Conservation (phyloP, 306 rosid genomes). For the Crotalaria pallida region DNA sequence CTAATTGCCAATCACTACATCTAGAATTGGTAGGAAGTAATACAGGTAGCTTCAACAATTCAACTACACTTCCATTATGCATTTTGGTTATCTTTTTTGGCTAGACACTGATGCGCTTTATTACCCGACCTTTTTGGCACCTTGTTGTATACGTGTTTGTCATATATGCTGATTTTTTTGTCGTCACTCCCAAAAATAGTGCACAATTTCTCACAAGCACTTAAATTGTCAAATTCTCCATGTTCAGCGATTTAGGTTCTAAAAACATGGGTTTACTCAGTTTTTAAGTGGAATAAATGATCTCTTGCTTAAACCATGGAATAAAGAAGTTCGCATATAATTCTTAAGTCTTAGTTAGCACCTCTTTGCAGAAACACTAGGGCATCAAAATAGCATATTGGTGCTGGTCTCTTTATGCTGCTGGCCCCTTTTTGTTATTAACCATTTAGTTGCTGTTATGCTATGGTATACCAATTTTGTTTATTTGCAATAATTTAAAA, state of each 20-base stretch:
- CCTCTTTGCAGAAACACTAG: neutral
- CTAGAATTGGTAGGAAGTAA: constrained; percentile 33
- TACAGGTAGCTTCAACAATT: constrained; percentile 51
- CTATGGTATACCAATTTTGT: neutral
- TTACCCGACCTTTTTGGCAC: neutral
- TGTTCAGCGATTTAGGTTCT: constrained; percentile 6
- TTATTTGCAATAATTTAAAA: neutral
- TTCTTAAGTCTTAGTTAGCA: neutral
- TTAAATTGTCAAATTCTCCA: neutral
- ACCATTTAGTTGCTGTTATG: neutral
- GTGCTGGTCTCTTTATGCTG: neutral
- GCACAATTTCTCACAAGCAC: neutral
- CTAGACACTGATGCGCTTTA: neutral
- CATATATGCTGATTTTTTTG: neutral
- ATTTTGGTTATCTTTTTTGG: constrained; percentile 8
- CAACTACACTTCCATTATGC: constrained; percentile 12
- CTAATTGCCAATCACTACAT: constrained; percentile 13
- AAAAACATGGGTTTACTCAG: neutral
- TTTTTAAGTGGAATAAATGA: neutral
- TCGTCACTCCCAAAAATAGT: neutral
- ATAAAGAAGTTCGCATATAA: constrained; percentile 9
- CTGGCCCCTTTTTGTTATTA: neutral
- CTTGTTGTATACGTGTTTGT: neutral
- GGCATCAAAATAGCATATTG: neutral
- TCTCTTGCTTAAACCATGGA: neutral